Conservation (phyloP, 2,329 filamentous ascomycete species). For the Davidsoniella australis region DNA sequence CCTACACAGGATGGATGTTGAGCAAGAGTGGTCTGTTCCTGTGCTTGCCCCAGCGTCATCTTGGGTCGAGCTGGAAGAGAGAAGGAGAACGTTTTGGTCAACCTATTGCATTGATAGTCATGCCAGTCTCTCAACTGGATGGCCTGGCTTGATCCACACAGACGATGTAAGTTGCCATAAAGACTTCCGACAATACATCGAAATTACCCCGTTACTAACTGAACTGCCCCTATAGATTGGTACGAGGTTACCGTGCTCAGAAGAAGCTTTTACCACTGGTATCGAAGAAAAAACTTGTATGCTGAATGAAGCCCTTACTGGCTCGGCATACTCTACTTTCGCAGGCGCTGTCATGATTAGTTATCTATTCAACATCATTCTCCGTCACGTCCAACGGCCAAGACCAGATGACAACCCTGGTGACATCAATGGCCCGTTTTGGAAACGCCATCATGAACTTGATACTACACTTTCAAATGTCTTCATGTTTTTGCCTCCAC, state of each 20-base stretch:
- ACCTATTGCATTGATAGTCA: constrained; percentile 71
- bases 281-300: constrained; percentile 44
- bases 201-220: constrained; percentile 11
- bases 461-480: constrained; percentile 66
- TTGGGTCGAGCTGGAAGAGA: constrained; percentile 62
- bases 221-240: constrained; percentile 34
- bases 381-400: constrained; percentile 62
- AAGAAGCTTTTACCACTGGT: constrained; percentile 57
- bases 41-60: constrained; percentile 55
- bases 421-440: constrained; percentile 59
- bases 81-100: constrained; percentile 73
- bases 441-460: constrained; percentile 68
- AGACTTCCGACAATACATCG: background rate
- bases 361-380: constrained; percentile 63
- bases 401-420: constrained; percentile 54
- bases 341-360: constrained; percentile 57
- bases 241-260: constrained; percentile 64
- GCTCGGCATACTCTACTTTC: constrained; percentile 50
- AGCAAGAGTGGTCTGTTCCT: constrained; percentile 50
- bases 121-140: constrained; percentile 75
- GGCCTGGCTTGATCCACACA: constrained; percentile 68
- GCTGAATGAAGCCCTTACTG: constrained; percentile 46
- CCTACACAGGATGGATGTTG: constrained; percentile 57
- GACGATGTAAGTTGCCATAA: constrained; percentile 35
- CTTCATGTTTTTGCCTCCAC: constrained; percentile 61